Evolutionary conservation across 2,329 filamentous ascomycete species (phyloP).

Genomic region (Harringtonia aguacate): DNA sequence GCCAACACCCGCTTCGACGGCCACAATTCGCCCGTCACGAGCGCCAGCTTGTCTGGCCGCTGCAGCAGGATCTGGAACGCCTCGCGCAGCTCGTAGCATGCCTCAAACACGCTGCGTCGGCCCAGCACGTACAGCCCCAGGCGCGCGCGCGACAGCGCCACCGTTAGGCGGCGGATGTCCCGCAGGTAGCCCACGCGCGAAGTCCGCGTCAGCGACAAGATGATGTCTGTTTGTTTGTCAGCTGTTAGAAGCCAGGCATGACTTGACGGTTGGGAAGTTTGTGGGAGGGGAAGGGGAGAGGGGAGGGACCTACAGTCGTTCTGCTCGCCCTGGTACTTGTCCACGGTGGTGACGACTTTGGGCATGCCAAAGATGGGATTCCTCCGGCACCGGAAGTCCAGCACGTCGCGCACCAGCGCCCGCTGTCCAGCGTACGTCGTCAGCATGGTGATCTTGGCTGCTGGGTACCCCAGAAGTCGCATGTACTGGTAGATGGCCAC

Average conservation of each 20-base stretch:
- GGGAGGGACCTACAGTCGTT: conserved; percentile 71
- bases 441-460: conserved; percentile 72
- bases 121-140: conserved; percentile 89
- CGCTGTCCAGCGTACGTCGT: conserved; percentile 90
- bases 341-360: conserved; percentile 83
- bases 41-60: conserved; percentile 68
- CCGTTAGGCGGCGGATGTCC: conserved; percentile 85
- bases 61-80: conserved; percentile 72
- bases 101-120: conserved; percentile 77
- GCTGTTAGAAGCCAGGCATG: background rate
- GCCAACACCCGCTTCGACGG: conserved; percentile 47
- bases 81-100: conserved; percentile 75
- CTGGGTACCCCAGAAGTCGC: conserved; percentile 87
- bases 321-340: conserved; percentile 98
- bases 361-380: conserved; percentile 83
- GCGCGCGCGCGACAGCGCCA: conserved; percentile 84
- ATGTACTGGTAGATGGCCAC: conserved; percentile 96
- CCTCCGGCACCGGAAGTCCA: conserved; percentile 70
- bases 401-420: conserved; percentile 78
- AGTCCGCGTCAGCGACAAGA: conserved; percentile 85
- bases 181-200: conserved; percentile 84
- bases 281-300: background rate
- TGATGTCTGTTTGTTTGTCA: conserved; percentile 53
- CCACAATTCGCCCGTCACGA: conserved; percentile 82
- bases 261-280: background rate